Conservation (phyloP, 805 yeast genomes). For the Saccharomycopsis sp. region DNA sequence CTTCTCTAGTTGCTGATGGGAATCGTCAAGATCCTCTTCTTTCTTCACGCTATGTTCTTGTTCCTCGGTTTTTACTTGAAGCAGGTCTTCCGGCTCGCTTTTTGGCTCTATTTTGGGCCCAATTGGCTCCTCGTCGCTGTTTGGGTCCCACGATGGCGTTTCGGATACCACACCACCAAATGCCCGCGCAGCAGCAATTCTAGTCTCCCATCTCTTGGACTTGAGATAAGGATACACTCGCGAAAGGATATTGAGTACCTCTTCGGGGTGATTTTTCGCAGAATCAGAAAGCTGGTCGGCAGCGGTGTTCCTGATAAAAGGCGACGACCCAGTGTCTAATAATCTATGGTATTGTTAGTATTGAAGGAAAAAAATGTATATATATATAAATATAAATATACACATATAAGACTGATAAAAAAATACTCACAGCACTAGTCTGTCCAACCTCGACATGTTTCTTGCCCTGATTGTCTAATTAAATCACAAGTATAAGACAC, state of each 20-base stretch:
- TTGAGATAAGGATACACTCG: slow-evolving; percentile 86
- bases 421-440: slow-evolving; percentile 39
- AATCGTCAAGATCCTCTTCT: slow-evolving; percentile 25
- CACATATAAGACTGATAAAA: slow-evolving; percentile 20
- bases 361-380: background rate
- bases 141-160: slow-evolving; percentile 82
- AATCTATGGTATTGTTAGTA: slow-evolving; percentile 24
- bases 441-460: slow-evolving; percentile 44
- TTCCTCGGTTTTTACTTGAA: slow-evolving; percentile 22
- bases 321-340: slow-evolving; percentile 92
- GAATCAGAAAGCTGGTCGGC: slow-evolving; percentile 95
- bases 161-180: slow-evolving; percentile 86
- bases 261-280: slow-evolving; percentile 93
- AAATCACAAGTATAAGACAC: no score
- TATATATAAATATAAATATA: no score
- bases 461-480: no score
- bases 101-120: slow-evolving; percentile 11
- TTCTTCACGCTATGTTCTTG: slow-evolving; percentile 29
- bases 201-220: slow-evolving; percentile 89
- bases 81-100: slow-evolving; percentile 23
- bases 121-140: slow-evolving; percentile 31
- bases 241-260: slow-evolving; percentile 70
- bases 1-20: slow-evolving; percentile 8
- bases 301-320: slow-evolving; percentile 89
- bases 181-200: slow-evolving; percentile 91